phyloP scores from a whole-genome alignment of 768 basidiomycete genomes.

The Tephrocybe sp. region DNA sequence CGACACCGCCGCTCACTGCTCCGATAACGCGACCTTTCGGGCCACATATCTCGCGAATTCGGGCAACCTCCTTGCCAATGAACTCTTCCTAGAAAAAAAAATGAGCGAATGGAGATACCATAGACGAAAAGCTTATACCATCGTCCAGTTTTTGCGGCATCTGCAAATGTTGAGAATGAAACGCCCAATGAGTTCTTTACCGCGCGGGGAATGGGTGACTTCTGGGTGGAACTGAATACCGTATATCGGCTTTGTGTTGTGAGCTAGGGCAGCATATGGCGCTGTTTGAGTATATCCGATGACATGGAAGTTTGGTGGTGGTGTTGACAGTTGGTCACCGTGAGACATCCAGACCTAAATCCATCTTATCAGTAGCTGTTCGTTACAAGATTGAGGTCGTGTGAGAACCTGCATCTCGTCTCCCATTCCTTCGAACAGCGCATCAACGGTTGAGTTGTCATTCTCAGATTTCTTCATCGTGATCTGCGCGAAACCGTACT shows the following conservation, averaged over 20 bases:
- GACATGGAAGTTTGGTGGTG: constrained; percentile 82
- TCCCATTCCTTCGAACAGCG: constrained; percentile 85
- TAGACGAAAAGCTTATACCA: constrained; percentile 50
- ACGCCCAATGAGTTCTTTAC: constrained; percentile 83
- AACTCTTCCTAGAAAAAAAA: constrained; percentile 75
- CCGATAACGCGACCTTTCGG: constrained; percentile 95
- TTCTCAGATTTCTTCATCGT: constrained; percentile 65
- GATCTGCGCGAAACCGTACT: constrained; percentile 91
- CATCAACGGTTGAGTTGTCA: constrained; percentile 53
- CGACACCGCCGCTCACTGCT: constrained; percentile 96
- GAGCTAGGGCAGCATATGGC: constrained; percentile 92
- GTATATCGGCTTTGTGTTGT: constrained; percentile 84
- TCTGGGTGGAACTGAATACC: constrained; percentile 99
- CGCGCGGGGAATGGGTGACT: constrained; percentile 90
- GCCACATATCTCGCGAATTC: constrained; percentile 94
- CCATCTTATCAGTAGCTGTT: constrained; percentile 1
- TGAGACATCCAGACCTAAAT: constrained; percentile 99
- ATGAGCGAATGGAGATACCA: constrained; percentile 9
- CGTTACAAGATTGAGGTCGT: neutral
- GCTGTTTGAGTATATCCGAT: constrained; percentile 87
- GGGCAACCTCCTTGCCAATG: constrained; percentile 92
- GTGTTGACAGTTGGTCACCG: constrained; percentile 85
- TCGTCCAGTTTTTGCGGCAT: constrained; percentile 86
- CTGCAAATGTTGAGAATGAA: constrained; percentile 87
- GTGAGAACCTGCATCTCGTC: constrained; percentile 78